A percentile compares a stretch with the other conserved stretches of the same genome.
Conservation (phyloP, 352 stramenopile species). For the Saprolegnia parasitica region DNA sequence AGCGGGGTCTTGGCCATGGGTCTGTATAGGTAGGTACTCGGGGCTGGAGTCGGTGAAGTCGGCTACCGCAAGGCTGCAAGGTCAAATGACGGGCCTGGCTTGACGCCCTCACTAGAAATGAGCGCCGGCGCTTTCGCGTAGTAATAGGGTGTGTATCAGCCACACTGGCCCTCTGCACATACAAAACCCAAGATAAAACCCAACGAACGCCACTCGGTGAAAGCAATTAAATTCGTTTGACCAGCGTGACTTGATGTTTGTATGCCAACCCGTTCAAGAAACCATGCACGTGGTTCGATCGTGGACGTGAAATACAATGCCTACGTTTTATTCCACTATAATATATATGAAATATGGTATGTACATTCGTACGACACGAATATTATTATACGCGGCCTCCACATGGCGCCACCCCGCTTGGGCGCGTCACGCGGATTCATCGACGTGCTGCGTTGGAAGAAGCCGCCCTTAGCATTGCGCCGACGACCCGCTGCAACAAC, state of each 20-base stretch:
- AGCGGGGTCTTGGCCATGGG: slow-evolving; percentile 7
- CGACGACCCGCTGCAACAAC: too few relatives aligned
- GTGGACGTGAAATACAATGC: not conserved
- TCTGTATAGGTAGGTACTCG: slow-evolving; percentile 5
- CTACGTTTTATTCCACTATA: not conserved
- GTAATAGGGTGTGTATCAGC: not conserved
- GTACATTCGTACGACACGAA: not conserved
- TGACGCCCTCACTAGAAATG: not conserved
- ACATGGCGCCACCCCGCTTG: too few relatives aligned
- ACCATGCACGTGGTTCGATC: not conserved
- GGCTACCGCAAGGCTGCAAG: not conserved
- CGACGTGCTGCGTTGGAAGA: too few relatives aligned
- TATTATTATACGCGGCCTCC: not conserved
- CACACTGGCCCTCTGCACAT: not conserved
- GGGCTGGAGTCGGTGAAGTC: not conserved
- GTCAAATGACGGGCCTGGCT: not conserved
- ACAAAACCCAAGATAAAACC: not conserved
- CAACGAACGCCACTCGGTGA: not conserved
- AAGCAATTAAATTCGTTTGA: too few relatives aligned
- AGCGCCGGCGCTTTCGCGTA: not conserved
- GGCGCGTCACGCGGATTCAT: too few relatives aligned
- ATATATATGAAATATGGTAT: not conserved
- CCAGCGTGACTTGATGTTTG: too few relatives aligned
- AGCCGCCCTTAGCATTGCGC: too few relatives aligned
- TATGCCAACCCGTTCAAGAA: not conserved